Evolutionary conservation across 129 eudicot species (phyloP).

Genomic region (Cynara cardunculus): DNA sequence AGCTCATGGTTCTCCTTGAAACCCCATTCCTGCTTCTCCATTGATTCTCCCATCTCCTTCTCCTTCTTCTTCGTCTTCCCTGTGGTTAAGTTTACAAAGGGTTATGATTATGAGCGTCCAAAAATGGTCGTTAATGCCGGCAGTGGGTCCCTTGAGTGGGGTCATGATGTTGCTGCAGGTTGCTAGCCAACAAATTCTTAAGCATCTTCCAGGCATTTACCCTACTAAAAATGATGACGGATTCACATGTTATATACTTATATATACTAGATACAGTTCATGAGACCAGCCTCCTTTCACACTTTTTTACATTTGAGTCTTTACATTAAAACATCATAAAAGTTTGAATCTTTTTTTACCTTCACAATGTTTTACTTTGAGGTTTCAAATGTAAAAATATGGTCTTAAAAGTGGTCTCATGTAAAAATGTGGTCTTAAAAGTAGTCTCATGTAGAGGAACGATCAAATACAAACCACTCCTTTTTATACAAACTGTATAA

Average conservation of each 20-base stretch:
- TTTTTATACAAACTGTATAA: no score
- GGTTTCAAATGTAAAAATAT: no score
- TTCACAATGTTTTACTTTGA: no score
- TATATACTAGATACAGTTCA: no score
- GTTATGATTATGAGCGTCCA: not conserved
- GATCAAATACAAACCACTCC: no score
- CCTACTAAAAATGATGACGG: not conserved
- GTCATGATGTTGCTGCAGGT: not conserved
- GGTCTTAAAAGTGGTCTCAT: no score
- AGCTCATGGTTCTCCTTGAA: slow-evolving; percentile 29
- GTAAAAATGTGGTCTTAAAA: no score
- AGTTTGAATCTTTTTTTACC: no score
- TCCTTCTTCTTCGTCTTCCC: not conserved
- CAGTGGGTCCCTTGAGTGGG: not conserved
- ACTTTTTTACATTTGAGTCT: no score
- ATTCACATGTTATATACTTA: not conserved
- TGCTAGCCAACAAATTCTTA: not conserved
- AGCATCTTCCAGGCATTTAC: not conserved
- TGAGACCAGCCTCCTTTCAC: no score
- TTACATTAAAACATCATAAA: no score
- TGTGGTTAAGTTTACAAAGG: not conserved
- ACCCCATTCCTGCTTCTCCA: slow-evolving; percentile 28
- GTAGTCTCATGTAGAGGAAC: no score
- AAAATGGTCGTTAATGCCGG: not conserved
- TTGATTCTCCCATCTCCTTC: not conserved